Conservation (phyloP, 495 filamentous ascomycete species). For the Xylaria castorea region DNA sequence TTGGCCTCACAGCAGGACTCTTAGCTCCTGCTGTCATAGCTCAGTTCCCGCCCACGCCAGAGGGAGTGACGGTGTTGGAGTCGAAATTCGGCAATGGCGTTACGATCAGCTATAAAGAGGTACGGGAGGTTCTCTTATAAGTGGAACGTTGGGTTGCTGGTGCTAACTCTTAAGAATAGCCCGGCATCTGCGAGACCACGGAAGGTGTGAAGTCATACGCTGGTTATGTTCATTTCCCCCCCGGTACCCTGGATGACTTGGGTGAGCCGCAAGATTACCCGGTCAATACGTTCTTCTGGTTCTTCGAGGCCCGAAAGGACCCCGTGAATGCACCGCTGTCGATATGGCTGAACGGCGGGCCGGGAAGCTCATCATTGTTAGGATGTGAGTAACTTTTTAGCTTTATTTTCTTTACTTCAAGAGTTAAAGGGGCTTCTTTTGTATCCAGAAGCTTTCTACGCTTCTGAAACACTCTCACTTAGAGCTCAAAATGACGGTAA, state of each 20-base stretch:
- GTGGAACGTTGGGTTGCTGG: not conserved
- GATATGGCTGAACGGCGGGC: conserved; percentile 45
- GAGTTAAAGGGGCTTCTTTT: not conserved
- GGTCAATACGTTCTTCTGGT: conserved; percentile 48
- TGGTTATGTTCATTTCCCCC: conserved; percentile 42
- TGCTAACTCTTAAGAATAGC: conserved; percentile 30
- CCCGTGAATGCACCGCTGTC: conserved; percentile 49
- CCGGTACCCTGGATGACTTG: conserved; percentile 37
- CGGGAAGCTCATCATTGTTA: conserved; percentile 39
- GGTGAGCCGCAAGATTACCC: conserved; percentile 40
- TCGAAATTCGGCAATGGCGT: conserved; percentile 66
- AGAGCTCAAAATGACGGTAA: not conserved
- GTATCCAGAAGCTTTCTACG: not conserved
- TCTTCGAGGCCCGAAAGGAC: conserved; percentile 49
- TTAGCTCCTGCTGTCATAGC: conserved; percentile 30
- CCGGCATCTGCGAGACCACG: conserved; percentile 44
- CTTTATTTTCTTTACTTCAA: not conserved
- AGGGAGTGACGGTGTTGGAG: conserved; percentile 60
- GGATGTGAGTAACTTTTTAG: conserved; percentile 18
- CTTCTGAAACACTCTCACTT: not conserved
- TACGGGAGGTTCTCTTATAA: conserved; percentile 32
- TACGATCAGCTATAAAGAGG: conserved; percentile 70
- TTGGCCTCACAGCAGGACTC: conserved; percentile 24
- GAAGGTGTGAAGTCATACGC: conserved; percentile 43
- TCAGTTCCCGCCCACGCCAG: conserved; percentile 64